phyloP scores from a whole-genome alignment of 2,329 filamentous ascomycete species.

The Talaromyces marneffei region DNA sequence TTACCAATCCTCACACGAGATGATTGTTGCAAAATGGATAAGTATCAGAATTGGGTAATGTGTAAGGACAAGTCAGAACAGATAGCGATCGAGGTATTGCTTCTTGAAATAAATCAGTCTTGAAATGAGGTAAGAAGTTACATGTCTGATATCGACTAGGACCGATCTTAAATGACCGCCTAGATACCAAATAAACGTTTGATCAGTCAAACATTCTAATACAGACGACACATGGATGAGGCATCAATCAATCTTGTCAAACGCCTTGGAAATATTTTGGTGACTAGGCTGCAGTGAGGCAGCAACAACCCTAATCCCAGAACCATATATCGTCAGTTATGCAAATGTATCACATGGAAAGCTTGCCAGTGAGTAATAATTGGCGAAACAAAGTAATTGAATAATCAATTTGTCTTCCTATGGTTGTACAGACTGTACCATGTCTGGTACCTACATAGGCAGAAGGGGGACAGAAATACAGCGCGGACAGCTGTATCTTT shows the following conservation, averaged over 20 bases:
- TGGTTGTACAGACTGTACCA: not conserved
- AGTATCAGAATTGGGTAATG: not conserved
- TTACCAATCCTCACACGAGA: not conserved
- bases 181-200: no score
- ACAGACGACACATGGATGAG: not conserved
- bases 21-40: not conserved
- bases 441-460: not conserved
- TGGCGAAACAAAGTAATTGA: not conserved
- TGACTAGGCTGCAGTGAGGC: slow-evolving; percentile 2
- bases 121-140: not conserved
- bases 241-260: not conserved
- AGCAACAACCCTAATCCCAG: not conserved
- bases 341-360: not conserved
- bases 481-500: not conserved
- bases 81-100: not conserved
- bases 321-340: not conserved
- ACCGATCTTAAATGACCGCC: not conserved
- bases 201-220: not conserved
- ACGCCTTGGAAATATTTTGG: not conserved
- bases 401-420: not conserved
- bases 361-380: not conserved
- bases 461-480: not conserved
- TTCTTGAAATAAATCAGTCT: not conserved
- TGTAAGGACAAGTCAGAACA: not conserved
- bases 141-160: not conserved